Base-by-base conservation (phyloP, 305 asterid genomes). In the Fraxinus sp. region DNA sequence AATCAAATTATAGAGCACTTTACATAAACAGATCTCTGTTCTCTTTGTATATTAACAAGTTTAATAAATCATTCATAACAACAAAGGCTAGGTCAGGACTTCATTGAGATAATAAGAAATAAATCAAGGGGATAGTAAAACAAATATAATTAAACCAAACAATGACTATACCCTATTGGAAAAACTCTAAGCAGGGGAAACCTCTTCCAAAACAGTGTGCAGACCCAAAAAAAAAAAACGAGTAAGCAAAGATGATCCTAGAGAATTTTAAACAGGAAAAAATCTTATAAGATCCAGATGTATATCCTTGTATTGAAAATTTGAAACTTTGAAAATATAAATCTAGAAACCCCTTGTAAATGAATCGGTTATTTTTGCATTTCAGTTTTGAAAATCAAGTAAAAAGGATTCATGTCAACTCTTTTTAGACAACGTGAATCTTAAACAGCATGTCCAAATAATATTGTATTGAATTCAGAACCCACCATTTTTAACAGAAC, bases 401-500 rank as follows among this genome's bases (percentile, higher is more conserved):
- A 13, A 68, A 68, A 33, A 4, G 33, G 74, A 13, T 26, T 24
- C n/a, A 26, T 28, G 36, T 5, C 33, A 66, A 28, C 35, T 9
- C 18, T 66, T 66, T 66, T 66, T 26, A 66, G 18, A 13, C 36
- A 10, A 66, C 18, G 9, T 66, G 18, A 66, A 26, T 26, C 37
- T 3, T 66, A 66, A 4, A 33, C 74, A 68, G 74, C 3, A 11
- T 84, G 37, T 3, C 11, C 62, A 59, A 46, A 72, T 35, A 82
- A 77, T 14, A 35, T 72, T 59, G 74, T 68, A 68, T 35, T 30
- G 57, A 72, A 8, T 37, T 81, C 24, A 33, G 84, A 26, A 74
- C 92, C 84, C 85, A 94, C 99, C 98, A 86, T 82, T 92, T 91
- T 91, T 96, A 14, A 81, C 84, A 49, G 97, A 93, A 78, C 99